Evolutionary conservation across 495 filamentous ascomycete species (phyloP), one percentile per base, ranked within the genome.

Genomic region (Penicillium waksmanii): DNA sequence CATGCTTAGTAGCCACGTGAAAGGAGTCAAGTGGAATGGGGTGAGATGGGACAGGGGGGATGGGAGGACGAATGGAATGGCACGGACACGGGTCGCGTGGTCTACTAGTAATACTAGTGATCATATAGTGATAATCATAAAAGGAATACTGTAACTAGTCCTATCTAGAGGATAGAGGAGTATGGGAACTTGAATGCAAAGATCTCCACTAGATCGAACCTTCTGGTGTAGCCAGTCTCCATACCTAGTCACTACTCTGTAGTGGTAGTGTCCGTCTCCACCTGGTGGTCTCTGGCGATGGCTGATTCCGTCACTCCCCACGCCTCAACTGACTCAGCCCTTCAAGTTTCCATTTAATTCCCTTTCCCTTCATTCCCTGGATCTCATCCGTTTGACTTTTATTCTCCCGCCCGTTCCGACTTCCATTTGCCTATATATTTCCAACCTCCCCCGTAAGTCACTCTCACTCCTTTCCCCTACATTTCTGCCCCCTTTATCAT

Each of bases 381-480:
- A 12, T 44, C 42, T 9, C 11, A 13, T 62, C 58, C 47, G 57
- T 66, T 63, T 66, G 63, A 55, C 60, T 66, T 66, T 64, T 65
- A 49, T 57, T 49, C 58, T 69, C 66, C 68, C 70, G 60, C 63
- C 60, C 49, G 47, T 68, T 73, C 64, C 70, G 67, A 60, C 60
- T 55, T 59, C 65, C 36, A 61, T 57, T 60, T 50, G 50, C 53
- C 49, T 73, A 66, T 68, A 65, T 67, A 66, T 64, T 62, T 35
- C 47, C 34, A 27, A 36, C 35, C 43, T 61, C 64, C 75, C 70
- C 72, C 60, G 67, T 80, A 19, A 17, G 63, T 66, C 76, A 60
- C 66, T 78, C 67, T 49, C 66, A 77, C 67, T 49, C 78, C 67
- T 64, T 73, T 34, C 69, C 70, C 54, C 76, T 74, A 63, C 78